These are phyloP conservation scores for Colletotrichum higginsianum DNA, from an alignment of 2,329 filamentous ascomycete genomes.

Conservation along the genomic window DNA sequence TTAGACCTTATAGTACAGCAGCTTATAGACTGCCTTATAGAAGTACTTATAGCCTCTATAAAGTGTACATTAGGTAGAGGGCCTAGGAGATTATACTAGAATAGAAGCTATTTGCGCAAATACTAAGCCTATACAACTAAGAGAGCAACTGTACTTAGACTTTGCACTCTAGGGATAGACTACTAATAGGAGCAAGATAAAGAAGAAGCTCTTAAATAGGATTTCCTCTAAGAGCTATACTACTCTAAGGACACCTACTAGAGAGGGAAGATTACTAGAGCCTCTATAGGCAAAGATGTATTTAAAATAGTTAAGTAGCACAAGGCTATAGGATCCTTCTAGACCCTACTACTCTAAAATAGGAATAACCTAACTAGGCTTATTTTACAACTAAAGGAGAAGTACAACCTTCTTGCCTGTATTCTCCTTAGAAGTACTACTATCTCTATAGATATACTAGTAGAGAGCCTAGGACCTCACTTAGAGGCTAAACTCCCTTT, in stretches of 20 bases:
- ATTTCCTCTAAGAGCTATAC: background rate
- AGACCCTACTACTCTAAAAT: background rate
- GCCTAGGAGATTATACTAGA: background rate
- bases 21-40: constrained; percentile 1
- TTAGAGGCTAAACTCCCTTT: background rate
- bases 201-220: background rate
- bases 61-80: constrained; percentile 1
- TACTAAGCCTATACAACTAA: background rate
- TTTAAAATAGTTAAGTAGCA: background rate
- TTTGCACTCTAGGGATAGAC: background rate
- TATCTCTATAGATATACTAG: background rate
- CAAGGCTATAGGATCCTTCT: background rate
- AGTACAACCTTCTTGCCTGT: background rate
- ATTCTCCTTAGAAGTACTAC: background rate
- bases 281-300: background rate
- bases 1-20: background rate
- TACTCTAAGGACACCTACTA: background rate
- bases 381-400: background rate
- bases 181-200: background rate
- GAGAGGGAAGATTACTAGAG: background rate
- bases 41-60: constrained; percentile 10
- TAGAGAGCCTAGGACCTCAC: background rate
- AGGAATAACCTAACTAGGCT: background rate
- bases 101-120: background rate
- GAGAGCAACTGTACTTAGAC: background rate